Conservation (phyloP, 2,329 filamentous ascomycete species). For the Apiospora marii region DNA sequence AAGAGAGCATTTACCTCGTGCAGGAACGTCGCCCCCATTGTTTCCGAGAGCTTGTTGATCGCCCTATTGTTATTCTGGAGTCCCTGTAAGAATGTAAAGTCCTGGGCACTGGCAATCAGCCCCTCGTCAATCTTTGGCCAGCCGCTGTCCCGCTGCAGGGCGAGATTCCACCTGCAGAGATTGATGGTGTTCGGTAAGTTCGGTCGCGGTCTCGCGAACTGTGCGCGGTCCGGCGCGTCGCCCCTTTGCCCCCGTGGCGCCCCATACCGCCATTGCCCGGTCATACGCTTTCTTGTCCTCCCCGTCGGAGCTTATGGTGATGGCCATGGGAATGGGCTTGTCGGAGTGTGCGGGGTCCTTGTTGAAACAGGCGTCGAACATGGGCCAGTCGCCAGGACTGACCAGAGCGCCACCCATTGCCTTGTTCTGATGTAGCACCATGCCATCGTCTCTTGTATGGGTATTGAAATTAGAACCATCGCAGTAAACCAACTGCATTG, state of each 20-base stretch:
- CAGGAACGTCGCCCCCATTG: background rate
- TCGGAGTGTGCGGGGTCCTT: no score
- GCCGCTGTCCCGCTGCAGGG: background rate
- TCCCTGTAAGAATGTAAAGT: background rate
- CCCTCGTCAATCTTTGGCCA: background rate
- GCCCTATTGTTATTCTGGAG: background rate
- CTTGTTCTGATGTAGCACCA: background rate
- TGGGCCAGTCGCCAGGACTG: no score
- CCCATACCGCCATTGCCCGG: no score
- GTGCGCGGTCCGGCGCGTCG: background rate
- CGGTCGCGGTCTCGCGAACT: background rate
- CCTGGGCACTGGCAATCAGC: background rate
- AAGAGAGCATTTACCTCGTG: background rate
- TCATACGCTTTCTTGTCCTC: background rate
- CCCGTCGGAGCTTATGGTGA: background rate
- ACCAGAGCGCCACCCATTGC: background rate
- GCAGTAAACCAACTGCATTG: background rate
- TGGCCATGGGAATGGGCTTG: background rate
- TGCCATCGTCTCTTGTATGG: background rate
- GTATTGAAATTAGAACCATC: background rate
- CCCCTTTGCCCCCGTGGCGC: background rate
- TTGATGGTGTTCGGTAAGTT: background rate
- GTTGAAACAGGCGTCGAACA: no score
- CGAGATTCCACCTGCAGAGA: background rate
- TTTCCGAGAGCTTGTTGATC: background rate